Evolutionary conservation across 371 early-diverging fungal species (phyloP), one percentile per base, ranked within the genome.

Genomic region (Lichtheimia ramosa): DNA sequence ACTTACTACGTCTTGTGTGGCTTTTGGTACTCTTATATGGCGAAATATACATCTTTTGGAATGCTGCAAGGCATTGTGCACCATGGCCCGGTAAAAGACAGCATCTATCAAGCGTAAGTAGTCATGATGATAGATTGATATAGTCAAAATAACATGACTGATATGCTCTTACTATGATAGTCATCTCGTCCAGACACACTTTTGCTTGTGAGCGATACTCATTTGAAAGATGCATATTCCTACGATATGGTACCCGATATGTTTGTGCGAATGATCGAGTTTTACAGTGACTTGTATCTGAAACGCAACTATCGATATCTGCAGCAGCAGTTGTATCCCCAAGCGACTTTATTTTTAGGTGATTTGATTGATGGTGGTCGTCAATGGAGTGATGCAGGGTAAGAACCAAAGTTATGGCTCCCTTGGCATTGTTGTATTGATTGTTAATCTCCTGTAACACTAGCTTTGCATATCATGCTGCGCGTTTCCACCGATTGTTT

Each of bases 351-450:
- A 10, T 83, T 93, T 62, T 57, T 94, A 54, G 97, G 97, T 15
- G 96, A 96, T 65, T 53, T 93, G 61, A 80, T 86, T 65, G 96
- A 95, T 63, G 94, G 94, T 18, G 95, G 95, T 3, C 76, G 96
- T 42, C 88, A 90, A 56, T 90, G 92, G 87, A 54, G 68, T 14
- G 83, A 88, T 54, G 61, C 54, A 5, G 61, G 54, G 65, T 88
- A 86, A 58, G 60, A 21, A 5, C 18, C 46, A 21, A 6, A 10
- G n/a, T 21, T 18, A 21, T n/a, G 21, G 46, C 16, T 46, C 2
- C 46, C 10, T 46, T 51, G 46, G 7, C 2, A 1, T 46, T 5
- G 2, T 14, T 46, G 18, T 46, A 46, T 46, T 46, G n/a, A 46
- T 46, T n/a, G 21, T 46, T 21, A 46, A 3, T 46, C 46, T 10